Evolutionary conservation across 2,329 filamentous ascomycete species (phyloP).

Genomic region (Sporothrix variecibatus): DNA sequence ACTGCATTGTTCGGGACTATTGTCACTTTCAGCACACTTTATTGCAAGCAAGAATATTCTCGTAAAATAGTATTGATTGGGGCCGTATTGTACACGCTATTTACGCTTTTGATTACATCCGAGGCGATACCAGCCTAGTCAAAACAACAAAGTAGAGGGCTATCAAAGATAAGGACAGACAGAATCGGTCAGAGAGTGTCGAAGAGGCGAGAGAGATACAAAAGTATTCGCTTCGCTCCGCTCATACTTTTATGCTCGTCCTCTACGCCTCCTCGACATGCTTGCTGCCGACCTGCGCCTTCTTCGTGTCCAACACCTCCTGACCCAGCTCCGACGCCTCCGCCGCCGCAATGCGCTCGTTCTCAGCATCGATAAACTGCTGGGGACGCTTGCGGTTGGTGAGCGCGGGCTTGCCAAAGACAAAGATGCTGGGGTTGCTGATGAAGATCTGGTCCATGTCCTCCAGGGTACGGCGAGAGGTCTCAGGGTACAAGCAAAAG

Average conservation of each 20-base stretch:
- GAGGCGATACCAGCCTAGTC: too few species aligned
- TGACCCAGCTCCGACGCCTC: slow-evolving; percentile 20
- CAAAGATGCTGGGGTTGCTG: slow-evolving; percentile 37
- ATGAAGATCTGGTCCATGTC: slow-evolving; percentile 51
- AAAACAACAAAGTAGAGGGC: too few species aligned
- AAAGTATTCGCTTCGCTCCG: not conserved
- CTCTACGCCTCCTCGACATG: slow-evolving; percentile 7
- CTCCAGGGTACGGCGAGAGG: slow-evolving; percentile 48
- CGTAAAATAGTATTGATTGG: not conserved
- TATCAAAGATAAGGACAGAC: too few species aligned
- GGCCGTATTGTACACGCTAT: not conserved
- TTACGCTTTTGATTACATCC: not conserved
- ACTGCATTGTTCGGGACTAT: too few species aligned
- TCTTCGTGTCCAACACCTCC: slow-evolving; percentile 20
- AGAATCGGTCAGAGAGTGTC: too few species aligned
- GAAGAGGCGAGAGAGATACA: not conserved
- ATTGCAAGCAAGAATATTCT: too few species aligned
- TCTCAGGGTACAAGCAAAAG: slow-evolving; percentile 54
- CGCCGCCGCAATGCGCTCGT: slow-evolving; percentile 22
- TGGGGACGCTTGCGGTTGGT: slow-evolving; percentile 43
- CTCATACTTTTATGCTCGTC: not conserved
- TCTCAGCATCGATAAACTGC: slow-evolving; percentile 42
- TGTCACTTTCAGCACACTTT: too few species aligned
- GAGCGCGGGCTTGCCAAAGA: slow-evolving; percentile 39
- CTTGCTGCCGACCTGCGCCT: not conserved